Conservation (phyloP, 1,284 basidiomycete species). For the Caloboletus firmus region DNA sequence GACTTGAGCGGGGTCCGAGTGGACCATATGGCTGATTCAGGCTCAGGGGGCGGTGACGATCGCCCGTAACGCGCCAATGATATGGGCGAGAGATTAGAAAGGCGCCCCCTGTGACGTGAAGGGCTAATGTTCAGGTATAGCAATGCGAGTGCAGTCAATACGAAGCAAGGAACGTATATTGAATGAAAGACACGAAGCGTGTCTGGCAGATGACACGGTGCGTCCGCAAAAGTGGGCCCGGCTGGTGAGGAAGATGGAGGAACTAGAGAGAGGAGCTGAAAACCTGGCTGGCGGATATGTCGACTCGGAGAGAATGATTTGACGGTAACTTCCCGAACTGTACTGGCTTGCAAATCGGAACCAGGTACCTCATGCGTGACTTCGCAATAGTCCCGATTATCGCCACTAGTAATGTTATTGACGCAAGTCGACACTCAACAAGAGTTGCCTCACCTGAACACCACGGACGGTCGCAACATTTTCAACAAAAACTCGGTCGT, state of each 20-base stretch:
- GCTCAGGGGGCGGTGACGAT: slow-evolving; percentile 18
- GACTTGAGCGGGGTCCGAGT: slow-evolving; percentile 24
- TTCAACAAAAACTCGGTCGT: slow-evolving; percentile 72
- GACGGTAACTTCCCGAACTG: slow-evolving; percentile 68
- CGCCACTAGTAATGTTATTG: slow-evolving; percentile 54
- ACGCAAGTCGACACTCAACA: neutral
- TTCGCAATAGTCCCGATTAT: slow-evolving; percentile 89
- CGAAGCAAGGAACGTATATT: slow-evolving; percentile 48
- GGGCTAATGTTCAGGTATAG: slow-evolving; percentile 32
- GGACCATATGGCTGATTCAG: slow-evolving; percentile 38
- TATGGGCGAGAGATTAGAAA: slow-evolving; percentile 24
- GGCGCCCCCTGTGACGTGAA: slow-evolving; percentile 12
- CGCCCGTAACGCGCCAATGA: slow-evolving; percentile 13
- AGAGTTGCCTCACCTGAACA: slow-evolving; percentile 63
- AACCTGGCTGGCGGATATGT: slow-evolving; percentile 75
- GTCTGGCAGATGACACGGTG: slow-evolving; percentile 70
- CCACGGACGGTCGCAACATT: slow-evolving; percentile 56
- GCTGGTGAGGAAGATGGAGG: slow-evolving; percentile 31
- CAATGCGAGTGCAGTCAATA: slow-evolving; percentile 26
- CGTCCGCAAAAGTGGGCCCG: slow-evolving; percentile 39
- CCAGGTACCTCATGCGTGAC: slow-evolving; percentile 50
- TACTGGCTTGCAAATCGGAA: slow-evolving; percentile 19
- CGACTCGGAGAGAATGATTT: slow-evolving; percentile 82
- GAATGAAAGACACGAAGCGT: slow-evolving; percentile 60
- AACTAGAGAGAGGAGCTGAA: slow-evolving; percentile 80